Percentiles rank a stretch among this genome's conserved stretches.
These are phyloP conservation scores for Cymbopogon flexuosus DNA, from an alignment of 202 grass and related monocot species.

Conservation along the genomic window DNA sequence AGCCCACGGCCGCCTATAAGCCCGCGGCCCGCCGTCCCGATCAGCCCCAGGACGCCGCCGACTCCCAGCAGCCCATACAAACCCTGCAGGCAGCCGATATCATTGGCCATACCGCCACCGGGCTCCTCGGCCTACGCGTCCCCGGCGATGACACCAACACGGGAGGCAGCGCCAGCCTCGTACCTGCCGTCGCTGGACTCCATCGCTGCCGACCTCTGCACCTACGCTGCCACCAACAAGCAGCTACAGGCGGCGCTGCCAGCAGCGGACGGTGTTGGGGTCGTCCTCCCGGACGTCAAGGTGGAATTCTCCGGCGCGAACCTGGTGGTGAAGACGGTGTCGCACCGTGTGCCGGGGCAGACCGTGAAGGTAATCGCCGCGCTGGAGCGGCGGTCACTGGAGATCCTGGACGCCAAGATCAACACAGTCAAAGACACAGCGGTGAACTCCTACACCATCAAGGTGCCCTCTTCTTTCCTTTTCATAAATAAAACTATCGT, in stretches of 20 bases:
- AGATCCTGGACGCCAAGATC: slow-evolving; percentile 80
- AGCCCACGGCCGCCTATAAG: slow-evolving; percentile 61
- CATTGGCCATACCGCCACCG: not conserved
- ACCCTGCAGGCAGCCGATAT: slow-evolving; percentile 10
- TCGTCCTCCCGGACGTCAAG: slow-evolving; percentile 50
- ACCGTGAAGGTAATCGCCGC: slow-evolving; percentile 68
- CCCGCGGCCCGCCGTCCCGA: slow-evolving; percentile 49
- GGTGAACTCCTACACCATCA: slow-evolving; percentile 91
- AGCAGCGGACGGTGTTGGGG: not conserved
- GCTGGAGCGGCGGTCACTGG: slow-evolving; percentile 72
- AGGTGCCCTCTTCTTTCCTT: slow-evolving; percentile 22
- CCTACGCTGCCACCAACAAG: slow-evolving; percentile 22
- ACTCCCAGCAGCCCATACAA: slow-evolving; percentile 56
- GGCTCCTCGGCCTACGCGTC: slow-evolving; percentile 11
- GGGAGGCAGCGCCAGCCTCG: slow-evolving; percentile 25
- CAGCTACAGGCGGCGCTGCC: slow-evolving; percentile 11
- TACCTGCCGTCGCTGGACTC: slow-evolving; percentile 37
- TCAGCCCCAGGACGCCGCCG: slow-evolving; percentile 66
- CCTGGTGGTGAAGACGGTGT: slow-evolving; percentile 79
- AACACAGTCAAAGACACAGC: slow-evolving; percentile 68
- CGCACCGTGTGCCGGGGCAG: slow-evolving; percentile 61
- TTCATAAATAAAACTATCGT: not conserved
- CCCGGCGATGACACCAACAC: slow-evolving; percentile 33
- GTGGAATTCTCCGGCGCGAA: slow-evolving; percentile 88
- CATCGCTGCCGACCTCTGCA: slow-evolving; percentile 35